phyloP scores from a whole-genome alignment of 73 alveolate species.

The Urostyla sp. region DNA sequence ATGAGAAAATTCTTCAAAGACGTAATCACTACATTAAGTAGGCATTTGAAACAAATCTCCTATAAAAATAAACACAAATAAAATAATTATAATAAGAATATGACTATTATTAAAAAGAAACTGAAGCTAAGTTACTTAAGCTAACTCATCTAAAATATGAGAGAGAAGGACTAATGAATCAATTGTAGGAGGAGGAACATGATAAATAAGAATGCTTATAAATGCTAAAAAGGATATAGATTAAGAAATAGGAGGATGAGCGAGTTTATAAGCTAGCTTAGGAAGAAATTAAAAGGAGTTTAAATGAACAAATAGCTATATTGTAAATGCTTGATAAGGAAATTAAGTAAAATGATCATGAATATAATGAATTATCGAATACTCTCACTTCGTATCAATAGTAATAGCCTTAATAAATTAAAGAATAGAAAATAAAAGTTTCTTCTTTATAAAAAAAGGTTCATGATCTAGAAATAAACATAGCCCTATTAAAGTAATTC shows the following conservation, averaged over 20 bases:
- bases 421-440: not conserved
- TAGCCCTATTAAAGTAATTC: slow-evolving; percentile 17
- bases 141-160: slow-evolving; percentile 49
- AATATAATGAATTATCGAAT: not conserved
- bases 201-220: slow-evolving; percentile 26
- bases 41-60: slow-evolving; percentile 27
- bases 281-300: slow-evolving; percentile 24
- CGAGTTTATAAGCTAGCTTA: slow-evolving; percentile 45
- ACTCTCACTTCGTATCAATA: not conserved
- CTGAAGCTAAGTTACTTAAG: slow-evolving; percentile 54
- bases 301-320: not conserved
- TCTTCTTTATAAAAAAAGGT: not conserved
- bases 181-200: slow-evolving; percentile 6
- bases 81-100: not conserved
- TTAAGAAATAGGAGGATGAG: slow-evolving; percentile 47
- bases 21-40: slow-evolving; percentile 6
- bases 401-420: not conserved
- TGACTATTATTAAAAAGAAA: slow-evolving; percentile 17
- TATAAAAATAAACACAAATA: not conserved
- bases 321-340: not conserved
- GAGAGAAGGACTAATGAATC: slow-evolving; percentile 29
- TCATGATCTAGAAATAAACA: slow-evolving; percentile 31
- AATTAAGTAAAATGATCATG: not conserved
- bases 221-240: slow-evolving; percentile 16
- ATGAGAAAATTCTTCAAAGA: slow-evolving; percentile 19